Base-by-base conservation (phyloP, 179 eudicot genomes). In the Nepenthes alata region DNA sequence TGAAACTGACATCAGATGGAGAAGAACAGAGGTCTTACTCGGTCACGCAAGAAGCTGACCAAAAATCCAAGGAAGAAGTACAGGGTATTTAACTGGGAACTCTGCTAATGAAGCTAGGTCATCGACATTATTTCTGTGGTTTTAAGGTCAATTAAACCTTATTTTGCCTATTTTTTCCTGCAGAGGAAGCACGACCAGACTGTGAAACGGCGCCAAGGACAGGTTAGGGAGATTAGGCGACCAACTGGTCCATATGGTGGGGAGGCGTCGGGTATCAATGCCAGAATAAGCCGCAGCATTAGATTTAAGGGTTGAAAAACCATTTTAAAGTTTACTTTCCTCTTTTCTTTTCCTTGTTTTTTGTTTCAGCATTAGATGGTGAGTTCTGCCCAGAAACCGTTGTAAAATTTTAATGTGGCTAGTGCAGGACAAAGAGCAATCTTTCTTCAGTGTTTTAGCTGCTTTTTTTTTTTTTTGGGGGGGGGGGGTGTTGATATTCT, bases 1-100 rank as follows among this genome's bases (percentile, higher is more conserved):
- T 3, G 9, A 14, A 12, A 35, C 14, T 36, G 37, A 50, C 51
- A 13, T 35, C 82, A 90, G 99, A 94, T 94, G 74, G 96, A 85
- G 69, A 94, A 87, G 81, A 94, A 94, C 64, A 77, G 91, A 77
- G 99, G 99, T 44, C 79, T 94, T 55, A 87, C 96, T 60, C 91
- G 95, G 61, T 11, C 69, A 37, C 88, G 99, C 38, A 87, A 87
- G 78, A 87, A 85, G 74, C 65, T 60, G 49, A 67, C 16, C 0
- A 91, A 94, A 65, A 94, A 90, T 72, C 99, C 99, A n/a, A 84
- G 99, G 81, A 86, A 84, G 82, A 88, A 87, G 41, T 75, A 85
- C 77, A 82, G 62, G 97, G 99, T 94, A 78, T 38, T 6, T 4
- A 2, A 55, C 34, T 54, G 36, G 56, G 15, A 5, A 5, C 4